Percentiles rank a stretch among this genome's conserved stretches.
phyloP scores from a whole-genome alignment of 495 filamentous ascomycete species.

The Annulohypoxylon maeteangense region DNA sequence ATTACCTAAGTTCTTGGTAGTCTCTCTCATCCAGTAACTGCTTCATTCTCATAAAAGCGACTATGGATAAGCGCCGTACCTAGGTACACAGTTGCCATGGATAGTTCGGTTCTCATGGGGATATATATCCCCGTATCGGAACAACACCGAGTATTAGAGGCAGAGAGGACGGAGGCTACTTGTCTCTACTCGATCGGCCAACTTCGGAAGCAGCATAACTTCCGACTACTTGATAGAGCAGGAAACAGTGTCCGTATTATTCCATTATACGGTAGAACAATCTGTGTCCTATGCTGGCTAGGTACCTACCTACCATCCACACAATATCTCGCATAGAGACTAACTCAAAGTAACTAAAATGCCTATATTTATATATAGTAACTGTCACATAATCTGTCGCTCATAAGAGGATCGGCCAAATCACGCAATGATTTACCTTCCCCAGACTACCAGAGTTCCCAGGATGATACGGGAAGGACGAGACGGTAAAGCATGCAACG shows the following conservation, averaged over 20 bases:
- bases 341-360: constrained; percentile 19
- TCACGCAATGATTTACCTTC: constrained; percentile 35
- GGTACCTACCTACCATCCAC: constrained; percentile 4
- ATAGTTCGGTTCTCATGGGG: constrained; percentile 23
- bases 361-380: constrained; percentile 37
- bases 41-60: constrained; percentile 1
- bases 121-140: constrained; percentile 34
- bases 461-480: constrained; percentile 5
- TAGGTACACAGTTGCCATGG: constrained; percentile 18
- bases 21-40: constrained; percentile 8
- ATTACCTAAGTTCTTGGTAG: constrained; percentile 18
- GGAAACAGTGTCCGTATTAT: constrained; percentile 16
- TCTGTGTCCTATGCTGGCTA: constrained; percentile 8
- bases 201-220: constrained; percentile 25
- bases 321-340: constrained; percentile 2
- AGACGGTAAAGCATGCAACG: constrained; percentile 32
- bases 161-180: not conserved
- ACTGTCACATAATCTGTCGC: constrained; percentile 24
- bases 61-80: constrained; percentile 3
- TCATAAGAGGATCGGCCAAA: constrained; percentile 31
- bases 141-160: constrained; percentile 8
- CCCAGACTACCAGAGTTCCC: constrained; percentile 26
- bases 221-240: constrained; percentile 17
- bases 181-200: constrained; percentile 20
- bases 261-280: constrained; percentile 11